Evolutionary conservation across 2,329 filamentous ascomycete genomes (phyloP), one percentile per base, ranked within the genome.

Genomic region (Ceratocystis alfenasii): DNA sequence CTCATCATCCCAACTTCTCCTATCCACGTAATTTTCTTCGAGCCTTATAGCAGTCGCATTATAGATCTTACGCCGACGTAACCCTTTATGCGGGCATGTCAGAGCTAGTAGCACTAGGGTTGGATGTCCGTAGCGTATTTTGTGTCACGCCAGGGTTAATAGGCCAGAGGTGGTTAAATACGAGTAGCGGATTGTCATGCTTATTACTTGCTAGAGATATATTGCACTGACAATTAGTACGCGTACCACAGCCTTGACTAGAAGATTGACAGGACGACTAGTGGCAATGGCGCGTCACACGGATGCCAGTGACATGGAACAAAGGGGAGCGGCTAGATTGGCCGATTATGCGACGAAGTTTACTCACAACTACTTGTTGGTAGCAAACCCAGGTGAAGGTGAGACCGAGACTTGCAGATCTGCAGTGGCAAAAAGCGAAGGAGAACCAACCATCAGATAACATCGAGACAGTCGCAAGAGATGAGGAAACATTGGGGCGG

Each of bases 351-450:
- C 46, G 46, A 50, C n/a, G n/a, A 8, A 8, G 6, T 33, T 33
- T 20, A 8, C n/a, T 50, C 7, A n/a, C 10, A 41, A 4, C 36
- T 41, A 41, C 36, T 12, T 41, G 36, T 8, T 41, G 10, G 36
- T 12, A 12, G 36, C 36, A 41, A 41, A 12, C 10, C 36, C 28
- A 36, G 33, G 22, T 55, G 22, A 53, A 8, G 28, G 28, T 30
- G 50, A 25, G 20, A 55, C 50, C n/a, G 25, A 25, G 55, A 17
- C 55, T 17, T 36, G 55, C 28, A 59, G 55, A 59, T 59, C 55
- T 59, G 55, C 55, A 59, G 55, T 59, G 55, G 55, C 55, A 59
- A 59, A 59, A 59, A 22, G 28, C 28, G 28, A 30, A 59, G 6
- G 55, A 33, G 55, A 33, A 28, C 25, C 53, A 28, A 57, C 3